Conservation (phyloP, 768 basidiomycete genomes). For the Tylopilus felleus region DNA sequence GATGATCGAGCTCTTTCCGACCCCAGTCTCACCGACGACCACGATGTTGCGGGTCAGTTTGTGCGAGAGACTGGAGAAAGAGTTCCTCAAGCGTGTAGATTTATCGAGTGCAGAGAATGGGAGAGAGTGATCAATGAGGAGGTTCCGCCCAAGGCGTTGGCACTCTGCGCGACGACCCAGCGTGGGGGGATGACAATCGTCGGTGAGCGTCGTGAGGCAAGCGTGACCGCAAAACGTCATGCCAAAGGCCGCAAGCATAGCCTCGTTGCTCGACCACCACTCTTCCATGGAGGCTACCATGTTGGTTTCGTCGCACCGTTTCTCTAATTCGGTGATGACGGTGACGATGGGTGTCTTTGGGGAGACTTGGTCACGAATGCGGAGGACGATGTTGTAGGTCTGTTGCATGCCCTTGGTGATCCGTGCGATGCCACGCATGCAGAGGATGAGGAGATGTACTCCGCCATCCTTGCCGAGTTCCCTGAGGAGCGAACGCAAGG, state of each 20-base stretch:
- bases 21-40: conserved; percentile 39
- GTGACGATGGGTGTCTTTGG: conserved; percentile 22
- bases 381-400: conserved; percentile 16
- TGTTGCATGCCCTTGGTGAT: conserved; percentile 23
- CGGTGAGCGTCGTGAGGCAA: conserved; percentile 23
- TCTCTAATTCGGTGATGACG: conserved; percentile 26
- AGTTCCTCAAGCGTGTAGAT: not conserved
- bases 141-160: conserved; percentile 19
- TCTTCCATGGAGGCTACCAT: conserved; percentile 21
- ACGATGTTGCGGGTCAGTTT: conserved; percentile 32
- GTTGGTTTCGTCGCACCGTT: conserved; percentile 10
- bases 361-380: conserved; percentile 21
- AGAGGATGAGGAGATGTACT: conserved; percentile 25
- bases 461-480: conserved; percentile 21
- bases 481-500: conserved; percentile 16
- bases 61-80: conserved; percentile 8
- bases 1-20: conserved; percentile 22
- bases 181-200: conserved; percentile 19
- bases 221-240: conserved; percentile 21
- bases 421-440: conserved; percentile 20
- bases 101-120: conserved; percentile 2
- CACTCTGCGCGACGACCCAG: conserved; percentile 14
- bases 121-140: conserved; percentile 22
- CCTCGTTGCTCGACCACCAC: conserved; percentile 19
- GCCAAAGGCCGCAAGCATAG: not conserved